Evolutionary conservation across 371 early-diverging fungal species (phyloP).

Genomic region (Mortierella sp.): DNA sequence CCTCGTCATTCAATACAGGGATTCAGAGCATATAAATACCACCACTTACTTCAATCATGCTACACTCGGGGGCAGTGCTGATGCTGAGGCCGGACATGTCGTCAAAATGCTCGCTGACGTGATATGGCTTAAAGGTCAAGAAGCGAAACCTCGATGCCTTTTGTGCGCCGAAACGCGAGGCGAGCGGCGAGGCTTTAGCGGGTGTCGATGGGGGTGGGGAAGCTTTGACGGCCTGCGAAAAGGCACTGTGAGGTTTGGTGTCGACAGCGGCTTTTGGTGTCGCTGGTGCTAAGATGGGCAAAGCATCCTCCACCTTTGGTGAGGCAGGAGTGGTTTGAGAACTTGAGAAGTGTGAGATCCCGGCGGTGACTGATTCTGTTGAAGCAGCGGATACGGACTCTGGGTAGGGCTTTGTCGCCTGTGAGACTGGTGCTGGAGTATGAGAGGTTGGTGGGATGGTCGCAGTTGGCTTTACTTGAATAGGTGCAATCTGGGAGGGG

Average conservation of each 20-base stretch:
- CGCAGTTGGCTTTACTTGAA: neutral
- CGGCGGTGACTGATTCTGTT: neutral
- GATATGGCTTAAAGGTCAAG: conserved; percentile 74
- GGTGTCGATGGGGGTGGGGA: conserved; percentile 24
- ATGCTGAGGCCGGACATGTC: conserved; percentile 74
- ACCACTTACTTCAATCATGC: conserved; percentile 69
- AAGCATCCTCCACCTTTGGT: neutral
- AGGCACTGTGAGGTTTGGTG: neutral
- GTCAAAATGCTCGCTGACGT: conserved; percentile 74
- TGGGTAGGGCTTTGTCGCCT: neutral
- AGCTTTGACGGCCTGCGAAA: neutral
- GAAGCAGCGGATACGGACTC: neutral
- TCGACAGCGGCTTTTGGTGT: neutral
- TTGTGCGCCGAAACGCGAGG: conserved; percentile 38
- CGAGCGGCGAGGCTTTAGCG: conserved; percentile 24
- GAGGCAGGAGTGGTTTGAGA: neutral
- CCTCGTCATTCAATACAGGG: no score
- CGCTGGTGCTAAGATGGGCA: neutral
- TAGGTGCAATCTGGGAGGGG: neutral
- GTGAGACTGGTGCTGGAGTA: neutral
- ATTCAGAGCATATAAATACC: no score
- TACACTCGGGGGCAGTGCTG: conserved; percentile 77
- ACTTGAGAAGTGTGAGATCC: neutral
- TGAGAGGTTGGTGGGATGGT: neutral
- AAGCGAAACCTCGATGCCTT: conserved; percentile 77